Evolutionary conservation across 1,284 basidiomycete species (phyloP).

Genomic region (Cyathus olla): DNA sequence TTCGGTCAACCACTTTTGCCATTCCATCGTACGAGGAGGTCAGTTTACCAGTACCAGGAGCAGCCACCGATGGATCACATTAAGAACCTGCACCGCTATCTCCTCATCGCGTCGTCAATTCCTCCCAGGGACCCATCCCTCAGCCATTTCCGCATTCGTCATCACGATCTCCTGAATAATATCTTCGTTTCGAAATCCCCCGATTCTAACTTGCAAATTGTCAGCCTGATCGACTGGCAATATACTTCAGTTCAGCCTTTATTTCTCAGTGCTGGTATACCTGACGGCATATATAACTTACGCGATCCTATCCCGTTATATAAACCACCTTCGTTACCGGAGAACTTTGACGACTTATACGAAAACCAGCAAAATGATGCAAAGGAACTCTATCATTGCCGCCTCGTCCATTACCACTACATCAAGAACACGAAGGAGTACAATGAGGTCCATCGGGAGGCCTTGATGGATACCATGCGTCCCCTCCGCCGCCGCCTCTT

Average conservation of each 20-base stretch:
- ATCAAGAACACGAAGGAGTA: slow-evolving; percentile 50
- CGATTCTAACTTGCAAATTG: slow-evolving; percentile 44
- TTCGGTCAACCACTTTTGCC: slow-evolving; percentile 63
- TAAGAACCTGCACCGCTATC: slow-evolving; percentile 50
- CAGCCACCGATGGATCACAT: slow-evolving; percentile 59
- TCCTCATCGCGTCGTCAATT: slow-evolving; percentile 49
- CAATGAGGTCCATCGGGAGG: slow-evolving; percentile 53
- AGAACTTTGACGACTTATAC: slow-evolving; percentile 44
- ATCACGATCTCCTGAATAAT: slow-evolving; percentile 57
- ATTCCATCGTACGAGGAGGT: slow-evolving; percentile 56
- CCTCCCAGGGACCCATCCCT: slow-evolving; percentile 42
- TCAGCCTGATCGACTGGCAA: slow-evolving; percentile 55
- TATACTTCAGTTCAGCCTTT: slow-evolving; percentile 57
- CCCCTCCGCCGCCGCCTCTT: slow-evolving; percentile 52
- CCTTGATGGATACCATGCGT: slow-evolving; percentile 45
- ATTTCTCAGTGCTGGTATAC: slow-evolving; percentile 60
- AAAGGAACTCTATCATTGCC: slow-evolving; percentile 46
- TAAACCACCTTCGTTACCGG: slow-evolving; percentile 47
- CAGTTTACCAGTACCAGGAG: slow-evolving; percentile 56
- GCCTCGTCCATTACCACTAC: slow-evolving; percentile 61
- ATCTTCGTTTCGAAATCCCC: slow-evolving; percentile 48
- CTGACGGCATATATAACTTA: slow-evolving; percentile 56
- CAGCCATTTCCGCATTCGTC: slow-evolving; percentile 53
- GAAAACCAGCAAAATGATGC: slow-evolving; percentile 36
- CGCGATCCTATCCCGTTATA: slow-evolving; percentile 47